These are phyloP conservation scores for Asterophora lycoperdoides DNA, from an alignment of 768 basidiomycete species.

Conservation along the genomic window DNA sequence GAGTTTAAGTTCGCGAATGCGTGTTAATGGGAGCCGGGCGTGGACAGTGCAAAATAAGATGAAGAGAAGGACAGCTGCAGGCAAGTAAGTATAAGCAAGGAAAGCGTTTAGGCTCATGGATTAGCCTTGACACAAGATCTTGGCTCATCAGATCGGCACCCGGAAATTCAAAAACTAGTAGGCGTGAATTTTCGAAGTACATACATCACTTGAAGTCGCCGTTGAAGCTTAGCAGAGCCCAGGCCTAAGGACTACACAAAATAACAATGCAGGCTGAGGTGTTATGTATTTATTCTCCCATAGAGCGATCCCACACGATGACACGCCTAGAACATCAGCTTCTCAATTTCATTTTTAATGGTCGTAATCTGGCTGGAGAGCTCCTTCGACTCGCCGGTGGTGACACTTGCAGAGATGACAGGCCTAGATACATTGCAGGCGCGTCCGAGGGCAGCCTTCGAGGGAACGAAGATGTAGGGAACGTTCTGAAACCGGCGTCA, in stretches of 20 bases:
- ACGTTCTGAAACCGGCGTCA: conserved; percentile 62
- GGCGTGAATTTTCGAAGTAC: too few species aligned
- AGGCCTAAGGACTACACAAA: too few species aligned
- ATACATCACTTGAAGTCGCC: too few species aligned
- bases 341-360: conserved; percentile 81
- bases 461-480: conserved; percentile 91
- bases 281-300: background rate
- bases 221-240: too few species aligned
- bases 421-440: conserved; percentile 94
- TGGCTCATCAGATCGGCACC: too few species aligned
- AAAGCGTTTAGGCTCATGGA: too few species aligned
- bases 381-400: conserved; percentile 93
- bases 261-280: background rate
- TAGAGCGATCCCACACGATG: background rate
- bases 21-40: conserved; percentile 5
- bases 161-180: too few species aligned
- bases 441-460: conserved; percentile 92
- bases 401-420: conserved; percentile 93
- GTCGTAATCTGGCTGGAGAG: conserved; percentile 83
- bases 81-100: conserved; percentile 1
- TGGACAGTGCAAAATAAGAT: background rate
- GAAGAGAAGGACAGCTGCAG: background rate
- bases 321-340: conserved; percentile 41
- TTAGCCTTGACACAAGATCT: too few species aligned
- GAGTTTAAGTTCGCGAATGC: conserved; percentile 3